phyloP scores from a whole-genome alignment of 352 stramenopile genomes.

The Phytophthora macrochlamydospora region DNA sequence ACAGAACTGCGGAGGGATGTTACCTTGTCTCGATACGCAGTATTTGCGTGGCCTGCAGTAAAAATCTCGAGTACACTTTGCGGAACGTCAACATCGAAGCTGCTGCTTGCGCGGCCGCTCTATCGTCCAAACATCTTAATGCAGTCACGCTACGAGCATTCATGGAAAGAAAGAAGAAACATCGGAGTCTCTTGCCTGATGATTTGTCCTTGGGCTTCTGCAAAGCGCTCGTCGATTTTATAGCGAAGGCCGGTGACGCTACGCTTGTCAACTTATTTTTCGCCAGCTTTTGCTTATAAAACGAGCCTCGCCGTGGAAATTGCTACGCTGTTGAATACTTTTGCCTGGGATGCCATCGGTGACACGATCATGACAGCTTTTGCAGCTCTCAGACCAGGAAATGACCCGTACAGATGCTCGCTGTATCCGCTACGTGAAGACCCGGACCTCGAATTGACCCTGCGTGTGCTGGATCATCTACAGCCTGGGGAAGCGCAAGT shows the following conservation, averaged over 20 bases:
- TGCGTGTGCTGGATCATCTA: constrained; percentile 7
- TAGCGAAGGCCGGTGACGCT: neutral
- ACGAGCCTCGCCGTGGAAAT: neutral
- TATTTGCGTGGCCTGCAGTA: constrained; percentile 18
- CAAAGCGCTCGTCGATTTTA: neutral
- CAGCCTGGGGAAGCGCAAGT: neutral
- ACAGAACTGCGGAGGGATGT: constrained; percentile 12
- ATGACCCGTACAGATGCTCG: too few relatives aligned
- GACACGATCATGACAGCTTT: neutral
- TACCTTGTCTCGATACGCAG: constrained; percentile 13
- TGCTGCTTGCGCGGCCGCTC: constrained; percentile 1
- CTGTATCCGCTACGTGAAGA: neutral
- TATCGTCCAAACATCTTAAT: neutral
- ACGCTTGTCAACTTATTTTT: neutral
- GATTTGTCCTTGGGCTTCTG: neutral
- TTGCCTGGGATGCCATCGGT: constrained; percentile 9
- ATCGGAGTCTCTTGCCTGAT: too few relatives aligned
- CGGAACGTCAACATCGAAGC: constrained; percentile 9
- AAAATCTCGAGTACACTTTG: constrained; percentile 12
- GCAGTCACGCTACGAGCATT: constrained; percentile 5
- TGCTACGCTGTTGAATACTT: neutral
- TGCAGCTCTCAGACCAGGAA: neutral
- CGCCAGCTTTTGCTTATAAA: neutral
- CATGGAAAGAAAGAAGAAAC: constrained; percentile 4
- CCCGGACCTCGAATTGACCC: constrained; percentile 1